These are phyloP conservation scores for Botryosphaeria dothidea DNA, from an alignment of 2,329 filamentous ascomycete species.

Conservation along the genomic window DNA sequence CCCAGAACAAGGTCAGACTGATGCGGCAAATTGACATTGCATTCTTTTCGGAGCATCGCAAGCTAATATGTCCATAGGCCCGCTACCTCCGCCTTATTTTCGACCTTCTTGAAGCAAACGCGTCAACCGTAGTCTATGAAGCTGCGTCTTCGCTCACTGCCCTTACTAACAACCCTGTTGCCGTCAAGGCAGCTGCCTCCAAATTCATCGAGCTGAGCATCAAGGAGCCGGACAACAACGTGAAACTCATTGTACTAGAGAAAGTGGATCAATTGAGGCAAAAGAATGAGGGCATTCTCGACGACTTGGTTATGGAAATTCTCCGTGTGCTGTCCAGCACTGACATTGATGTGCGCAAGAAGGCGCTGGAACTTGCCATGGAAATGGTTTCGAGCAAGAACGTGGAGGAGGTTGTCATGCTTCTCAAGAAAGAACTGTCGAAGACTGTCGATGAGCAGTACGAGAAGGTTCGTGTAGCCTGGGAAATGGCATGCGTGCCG, in stretches of 20 bases:
- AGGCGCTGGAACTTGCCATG: slow-evolving; percentile 84
- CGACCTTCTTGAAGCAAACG: slow-evolving; percentile 87
- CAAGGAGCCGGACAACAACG: slow-evolving; percentile 98
- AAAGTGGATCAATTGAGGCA: slow-evolving; percentile 84
- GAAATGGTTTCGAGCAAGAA: slow-evolving; percentile 99
- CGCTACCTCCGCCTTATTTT: slow-evolving; percentile 94
- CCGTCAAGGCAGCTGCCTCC: slow-evolving; percentile 90
- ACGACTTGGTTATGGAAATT: slow-evolving; percentile 96
- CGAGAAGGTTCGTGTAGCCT: slow-evolving; percentile 63
- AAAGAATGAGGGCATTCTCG: slow-evolving; percentile 86
- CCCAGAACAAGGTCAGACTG: slow-evolving; percentile 78
- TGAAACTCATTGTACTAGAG: slow-evolving; percentile 96
- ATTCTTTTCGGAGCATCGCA: not conserved
- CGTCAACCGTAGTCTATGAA: slow-evolving; percentile 96
- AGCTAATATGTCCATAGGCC: slow-evolving; percentile 53
- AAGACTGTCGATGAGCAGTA: slow-evolving; percentile 99
- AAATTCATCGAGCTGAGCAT: slow-evolving; percentile 98
- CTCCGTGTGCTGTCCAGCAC: slow-evolving; percentile 91
- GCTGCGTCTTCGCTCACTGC: slow-evolving; percentile 92
- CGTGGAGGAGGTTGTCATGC: slow-evolving; percentile 92
- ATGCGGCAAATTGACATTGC: not conserved
- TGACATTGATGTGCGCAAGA: slow-evolving; percentile 92
- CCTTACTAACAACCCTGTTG: slow-evolving; percentile 93
- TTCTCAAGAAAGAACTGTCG: slow-evolving; percentile 94
- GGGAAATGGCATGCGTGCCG: too few species aligned